Evolutionary conservation across 306 rosid genomes (phyloP).

Genomic region (Quercus parvula): DNA sequence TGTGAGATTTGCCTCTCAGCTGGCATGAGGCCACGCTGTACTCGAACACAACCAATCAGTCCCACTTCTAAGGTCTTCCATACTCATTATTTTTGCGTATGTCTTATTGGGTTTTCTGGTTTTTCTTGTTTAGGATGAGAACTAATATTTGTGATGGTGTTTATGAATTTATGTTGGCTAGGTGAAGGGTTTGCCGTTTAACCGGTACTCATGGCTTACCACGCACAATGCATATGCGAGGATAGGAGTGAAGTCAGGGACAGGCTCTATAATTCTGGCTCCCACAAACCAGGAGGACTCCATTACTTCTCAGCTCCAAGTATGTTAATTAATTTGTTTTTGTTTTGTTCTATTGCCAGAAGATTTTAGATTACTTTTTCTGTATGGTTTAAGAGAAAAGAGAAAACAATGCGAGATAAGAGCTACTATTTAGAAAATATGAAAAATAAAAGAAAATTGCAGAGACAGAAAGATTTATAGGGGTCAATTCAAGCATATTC

Average conservation of each 20-base stretch:
- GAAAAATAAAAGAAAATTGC: too few species aligned
- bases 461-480: too few species aligned
- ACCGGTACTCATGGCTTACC: background rate
- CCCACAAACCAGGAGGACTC: slow-evolving; percentile 82
- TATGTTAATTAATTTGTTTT: slow-evolving; percentile 26
- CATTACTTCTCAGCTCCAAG: slow-evolving; percentile 75
- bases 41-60: too few species aligned
- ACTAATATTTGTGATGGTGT: too few species aligned
- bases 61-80: too few species aligned
- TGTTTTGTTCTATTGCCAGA: background rate
- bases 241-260: slow-evolving; percentile 35
- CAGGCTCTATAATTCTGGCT: slow-evolving; percentile 55
- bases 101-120: too few species aligned
- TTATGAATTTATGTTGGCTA: background rate
- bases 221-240: background rate
- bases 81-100: too few species aligned
- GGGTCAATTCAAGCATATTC: too few species aligned
- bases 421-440: too few species aligned
- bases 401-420: background rate
- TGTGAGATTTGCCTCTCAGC: too few species aligned
- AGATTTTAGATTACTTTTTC: background rate
- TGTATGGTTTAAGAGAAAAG: slow-evolving; percentile 26
- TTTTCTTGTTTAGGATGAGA: too few species aligned
- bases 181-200: background rate
- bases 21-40: too few species aligned